A percentile compares a stretch with the other conserved stretches of the same genome.
phyloP scores from a whole-genome alignment of 2,329 filamentous ascomycete species.

The Neopestalotiopsis rosae region DNA sequence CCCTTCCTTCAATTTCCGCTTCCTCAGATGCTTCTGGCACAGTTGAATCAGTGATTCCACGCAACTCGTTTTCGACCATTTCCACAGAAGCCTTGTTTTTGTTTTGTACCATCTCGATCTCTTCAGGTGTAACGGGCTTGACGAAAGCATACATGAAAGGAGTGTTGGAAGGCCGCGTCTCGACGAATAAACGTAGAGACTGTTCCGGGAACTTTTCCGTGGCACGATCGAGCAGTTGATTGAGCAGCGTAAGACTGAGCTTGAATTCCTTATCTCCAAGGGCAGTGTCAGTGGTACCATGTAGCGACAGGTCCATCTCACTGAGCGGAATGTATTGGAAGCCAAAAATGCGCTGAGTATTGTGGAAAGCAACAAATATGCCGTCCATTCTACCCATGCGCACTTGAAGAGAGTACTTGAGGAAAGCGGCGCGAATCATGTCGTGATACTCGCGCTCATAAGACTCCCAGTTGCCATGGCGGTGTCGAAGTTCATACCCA shows the following conservation, averaged over 20 bases:
- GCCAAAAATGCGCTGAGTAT: constrained; percentile 92
- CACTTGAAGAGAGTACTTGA: constrained; percentile 96
- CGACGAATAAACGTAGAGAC: constrained; percentile 81
- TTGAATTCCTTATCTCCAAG: constrained; percentile 88
- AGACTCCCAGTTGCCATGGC: constrained; percentile 82
- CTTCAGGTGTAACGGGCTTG: constrained; percentile 76
- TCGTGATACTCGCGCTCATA: constrained; percentile 97
- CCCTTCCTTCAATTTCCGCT: constrained; percentile 22
- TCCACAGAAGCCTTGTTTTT: constrained; percentile 68
- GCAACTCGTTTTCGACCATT: constrained; percentile 69
- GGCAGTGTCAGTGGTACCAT: constrained; percentile 69
- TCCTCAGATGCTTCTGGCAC: neutral
- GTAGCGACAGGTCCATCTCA: constrained; percentile 91
- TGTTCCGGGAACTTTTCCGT: constrained; percentile 75
- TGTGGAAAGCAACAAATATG: constrained; percentile 96
- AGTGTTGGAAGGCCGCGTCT: constrained; percentile 66
- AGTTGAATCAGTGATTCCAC: constrained; percentile 49
- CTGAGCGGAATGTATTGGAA: constrained; percentile 90
- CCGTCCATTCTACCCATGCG: constrained; percentile 98
- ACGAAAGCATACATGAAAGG: constrained; percentile 89
- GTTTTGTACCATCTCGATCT: constrained; percentile 77
- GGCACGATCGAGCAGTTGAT: constrained; percentile 78
- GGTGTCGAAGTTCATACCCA: constrained; percentile 84
- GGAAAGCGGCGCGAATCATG: constrained; percentile 91
- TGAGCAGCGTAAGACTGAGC: constrained; percentile 78